A percentile compares a stretch with the other conserved stretches of the same genome.
phyloP scores from a whole-genome alignment of 2,329 filamentous ascomycete species.

The Fusarium phyllophilum region DNA sequence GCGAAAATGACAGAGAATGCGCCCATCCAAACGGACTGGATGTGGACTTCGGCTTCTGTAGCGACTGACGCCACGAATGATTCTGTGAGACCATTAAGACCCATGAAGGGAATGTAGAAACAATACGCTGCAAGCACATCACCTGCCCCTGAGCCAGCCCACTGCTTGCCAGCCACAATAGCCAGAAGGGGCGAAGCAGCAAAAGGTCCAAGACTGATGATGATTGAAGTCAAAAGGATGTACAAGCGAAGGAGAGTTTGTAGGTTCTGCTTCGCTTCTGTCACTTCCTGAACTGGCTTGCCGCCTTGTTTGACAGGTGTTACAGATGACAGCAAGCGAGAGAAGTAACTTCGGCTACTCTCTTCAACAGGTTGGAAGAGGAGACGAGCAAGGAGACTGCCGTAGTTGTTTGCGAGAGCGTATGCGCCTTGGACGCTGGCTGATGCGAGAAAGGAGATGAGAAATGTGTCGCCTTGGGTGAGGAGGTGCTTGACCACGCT shows the following conservation, averaged over 20 bases:
- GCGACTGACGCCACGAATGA: slow-evolving; percentile 93
- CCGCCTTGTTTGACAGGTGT: slow-evolving; percentile 22
- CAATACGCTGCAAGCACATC: slow-evolving; percentile 82
- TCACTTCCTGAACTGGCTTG: slow-evolving; percentile 45
- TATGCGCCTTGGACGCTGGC: slow-evolving; percentile 89
- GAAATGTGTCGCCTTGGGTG: slow-evolving; percentile 92
- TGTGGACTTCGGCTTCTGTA: slow-evolving; percentile 75
- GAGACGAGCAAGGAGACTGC: slow-evolving; percentile 85
- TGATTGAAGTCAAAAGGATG: slow-evolving; percentile 74
- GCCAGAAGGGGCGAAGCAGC: slow-evolving; percentile 78
- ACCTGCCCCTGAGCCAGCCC: slow-evolving; percentile 79
- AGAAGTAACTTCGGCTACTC: slow-evolving; percentile 89
- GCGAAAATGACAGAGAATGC: slow-evolving; percentile 82
- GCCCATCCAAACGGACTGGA: slow-evolving; percentile 86
- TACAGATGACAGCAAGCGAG: slow-evolving; percentile 71
- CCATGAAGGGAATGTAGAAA: slow-evolving; percentile 92
- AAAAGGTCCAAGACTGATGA: slow-evolving; percentile 77
- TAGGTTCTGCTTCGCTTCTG: slow-evolving; percentile 63
- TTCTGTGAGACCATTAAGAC: slow-evolving; percentile 90
- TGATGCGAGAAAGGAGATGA: slow-evolving; percentile 81
- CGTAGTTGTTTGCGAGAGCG: slow-evolving; percentile 93
- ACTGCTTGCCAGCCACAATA: slow-evolving; percentile 79
- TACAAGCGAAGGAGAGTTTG: slow-evolving; percentile 77
- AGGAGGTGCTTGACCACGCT: slow-evolving; percentile 91
- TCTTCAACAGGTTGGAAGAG: slow-evolving; percentile 97